phyloP scores from a whole-genome alignment of 2,329 filamentous ascomycete genomes.

The Phialophora chinensis region DNA sequence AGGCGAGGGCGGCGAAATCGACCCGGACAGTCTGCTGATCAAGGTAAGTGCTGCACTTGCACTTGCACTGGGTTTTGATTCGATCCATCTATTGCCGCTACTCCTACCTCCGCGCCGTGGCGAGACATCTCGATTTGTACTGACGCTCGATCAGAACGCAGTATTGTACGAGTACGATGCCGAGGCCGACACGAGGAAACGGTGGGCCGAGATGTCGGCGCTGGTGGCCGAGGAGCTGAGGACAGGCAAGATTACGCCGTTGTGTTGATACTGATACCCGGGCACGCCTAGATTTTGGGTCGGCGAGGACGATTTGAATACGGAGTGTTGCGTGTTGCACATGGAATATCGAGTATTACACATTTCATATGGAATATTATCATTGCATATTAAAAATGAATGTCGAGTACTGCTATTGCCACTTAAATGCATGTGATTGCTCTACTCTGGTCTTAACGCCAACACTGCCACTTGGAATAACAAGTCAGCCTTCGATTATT shows the following conservation, averaged over 20 bases:
- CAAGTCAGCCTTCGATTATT: neutral
- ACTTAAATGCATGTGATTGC: neutral
- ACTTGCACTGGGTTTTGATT: too few relatives aligned
- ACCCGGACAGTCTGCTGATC: constrained; percentile 56
- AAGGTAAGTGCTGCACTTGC: constrained; percentile 34
- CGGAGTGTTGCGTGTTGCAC: too few relatives aligned
- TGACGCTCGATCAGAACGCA: constrained; percentile 47
- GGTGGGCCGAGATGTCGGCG: constrained; percentile 52
- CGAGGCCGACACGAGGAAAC: constrained; percentile 51
- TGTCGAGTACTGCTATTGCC: neutral
- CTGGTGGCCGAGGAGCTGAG: constrained; percentile 47
- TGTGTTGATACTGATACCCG: constrained; percentile 41
- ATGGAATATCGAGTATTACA: too few relatives aligned
- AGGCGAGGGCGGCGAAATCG: constrained; percentile 54
- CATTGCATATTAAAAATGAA: too few relatives aligned
- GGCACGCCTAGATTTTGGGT: too few relatives aligned
- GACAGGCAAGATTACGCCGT: constrained; percentile 47
- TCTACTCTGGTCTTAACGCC: neutral
- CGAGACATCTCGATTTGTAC: neutral
- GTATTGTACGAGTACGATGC: constrained; percentile 57
- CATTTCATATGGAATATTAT: too few relatives aligned
- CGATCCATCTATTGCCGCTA: too few relatives aligned
- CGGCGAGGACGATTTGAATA: too few relatives aligned
- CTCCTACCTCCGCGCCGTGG: too few relatives aligned
- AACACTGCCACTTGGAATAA: neutral